Evolutionary conservation across 2,329 filamentous ascomycete genomes (phyloP), one percentile per base, ranked within the genome.

Genomic region (Triangularia setosa): DNA sequence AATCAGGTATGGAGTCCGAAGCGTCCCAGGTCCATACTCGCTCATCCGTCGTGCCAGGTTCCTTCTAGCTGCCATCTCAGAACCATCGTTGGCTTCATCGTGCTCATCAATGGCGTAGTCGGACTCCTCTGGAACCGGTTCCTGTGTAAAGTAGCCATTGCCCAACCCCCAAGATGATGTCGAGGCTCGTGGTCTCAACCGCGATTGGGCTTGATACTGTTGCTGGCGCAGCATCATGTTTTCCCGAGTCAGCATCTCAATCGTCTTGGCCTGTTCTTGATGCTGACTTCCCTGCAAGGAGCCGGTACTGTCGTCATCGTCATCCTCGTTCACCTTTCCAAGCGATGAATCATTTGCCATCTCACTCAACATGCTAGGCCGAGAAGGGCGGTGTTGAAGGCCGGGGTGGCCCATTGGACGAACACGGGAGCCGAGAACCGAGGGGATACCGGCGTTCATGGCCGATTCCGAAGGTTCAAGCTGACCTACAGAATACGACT

Each of bases 401-500:
- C 85, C 88, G 27, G 90, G 84, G 67, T 89, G 87, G 23, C 84
- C 83, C n/a, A 80, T 70, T 35, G 80, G 72, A 58, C 84, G 81
- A 58, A 81, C 77, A 57, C 85, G 81, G n/a, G 82, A 79, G 12
- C 80, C 75, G 52, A 86, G 75, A 23, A 83, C 77, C 3, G 83
- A 77, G 3, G 84, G 79, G 2, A 82, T 75, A 63, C 76, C 79
- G 74, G 83, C 77, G 2, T 77, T 72, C 25, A 79, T 70, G 3
- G 78, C 71, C 2, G 78, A 78, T 64, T 94, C 91, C 0, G 33
- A 27, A 25, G 88, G 84, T 61, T 97, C 93, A 66, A 93, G 81
- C 74, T 97, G 93, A 4, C 93, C 93, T 57, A 96, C 94, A 0
- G 94, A 98, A 76, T 98, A 98, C 4, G 95, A 98, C 76, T 97